Base-by-base conservation (phyloP, 495 filamentous ascomycete species). In the Daldinia grandis region DNA sequence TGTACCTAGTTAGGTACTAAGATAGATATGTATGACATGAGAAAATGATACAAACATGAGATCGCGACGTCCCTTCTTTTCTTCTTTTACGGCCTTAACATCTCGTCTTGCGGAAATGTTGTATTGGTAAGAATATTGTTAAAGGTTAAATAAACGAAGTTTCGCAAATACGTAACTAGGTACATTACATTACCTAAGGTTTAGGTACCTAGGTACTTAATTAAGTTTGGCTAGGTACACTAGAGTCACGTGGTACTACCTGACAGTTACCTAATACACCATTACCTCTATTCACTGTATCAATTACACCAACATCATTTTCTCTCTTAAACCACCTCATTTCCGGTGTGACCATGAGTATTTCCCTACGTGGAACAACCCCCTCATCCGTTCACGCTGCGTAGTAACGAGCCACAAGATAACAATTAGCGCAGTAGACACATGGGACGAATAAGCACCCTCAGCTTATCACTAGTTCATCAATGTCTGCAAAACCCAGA, bases 381-480 rank as follows among this genome's bases (percentile, higher is more conserved):
- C 40, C 24, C n/a, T 49, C 68, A 65, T 65, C 50, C 56, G 44
- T 4, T n/a, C 51, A 17, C 62, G 49, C 40, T 70, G 67, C 5
- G 67, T 61, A 37, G 66, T 66, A 25, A 17, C 50, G 28, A 68
- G 31, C 74, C 65, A 76, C 21, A 74, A 7, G 17, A 68, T 7
- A 24, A 78, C 58, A 12, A 74, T 60, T 0, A 72, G 19, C 1
- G 64, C 27, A 5, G 76, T 77, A 1, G 58, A 60, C 42, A 56
- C 14, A 55, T 55, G 57, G 50, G 24, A 37, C 2, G 12, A 12
- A 57, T 68, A 44, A 61, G 57, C 15, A 24, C 8, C 49, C 7
- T 30, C n/a, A 28, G 15, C 30, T 24, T 31, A 37, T n/a, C n/a
- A n/a, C n/a, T n/a, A n/a, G n/a, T n/a, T n/a, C n/a, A n/a, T n/a